phyloP scores from a whole-genome alignment of 805 yeast genomes.

The Candida easanensis region DNA sequence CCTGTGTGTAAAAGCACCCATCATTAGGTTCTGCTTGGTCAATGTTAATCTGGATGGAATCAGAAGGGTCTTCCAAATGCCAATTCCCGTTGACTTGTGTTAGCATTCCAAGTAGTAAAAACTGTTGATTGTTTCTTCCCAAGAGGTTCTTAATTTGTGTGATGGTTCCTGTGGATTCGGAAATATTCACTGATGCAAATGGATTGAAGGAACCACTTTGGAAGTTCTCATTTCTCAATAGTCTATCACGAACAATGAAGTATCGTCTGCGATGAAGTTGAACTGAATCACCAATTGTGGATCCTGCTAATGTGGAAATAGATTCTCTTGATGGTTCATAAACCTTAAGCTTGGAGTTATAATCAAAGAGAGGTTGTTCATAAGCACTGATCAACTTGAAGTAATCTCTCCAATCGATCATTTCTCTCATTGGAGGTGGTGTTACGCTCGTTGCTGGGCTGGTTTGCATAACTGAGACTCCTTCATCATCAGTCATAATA shows the following conservation, averaged over 20 bases:
- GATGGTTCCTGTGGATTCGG: constrained; percentile 33
- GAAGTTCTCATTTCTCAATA: constrained; percentile 73
- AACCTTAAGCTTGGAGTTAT: constrained; percentile 60
- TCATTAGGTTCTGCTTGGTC: constrained; percentile 58
- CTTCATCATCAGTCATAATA: constrained; percentile 16
- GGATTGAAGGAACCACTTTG: constrained; percentile 40
- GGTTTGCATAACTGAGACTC: constrained; percentile 7
- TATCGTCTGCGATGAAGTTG: constrained; percentile 53
- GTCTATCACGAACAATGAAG: constrained; percentile 62
- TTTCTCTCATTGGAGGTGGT: constrained; percentile 26
- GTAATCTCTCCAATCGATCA: constrained; percentile 68
- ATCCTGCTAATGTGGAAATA: constrained; percentile 25
- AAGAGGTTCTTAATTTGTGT: constrained; percentile 79
- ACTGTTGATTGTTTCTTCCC: constrained; percentile 78
- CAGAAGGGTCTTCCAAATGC: constrained; percentile 80
- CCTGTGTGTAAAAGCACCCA: constrained; percentile 66
- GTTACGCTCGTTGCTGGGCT: constrained; percentile 27
- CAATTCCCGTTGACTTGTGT: constrained; percentile 64
- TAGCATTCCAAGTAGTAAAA: constrained; percentile 76
- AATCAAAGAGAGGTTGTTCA: constrained; percentile 61
- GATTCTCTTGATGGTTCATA: constrained; percentile 39
- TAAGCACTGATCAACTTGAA: constrained; percentile 63
- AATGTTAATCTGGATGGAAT: constrained; percentile 58
- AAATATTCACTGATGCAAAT: constrained; percentile 28
- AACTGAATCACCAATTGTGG: constrained; percentile 31